A percentile compares a stretch with the other conserved stretches of the same genome.
Evolutionary conservation across 1,284 basidiomycete genomes (phyloP).

Genomic region (Leucoagaricus sp.): DNA sequence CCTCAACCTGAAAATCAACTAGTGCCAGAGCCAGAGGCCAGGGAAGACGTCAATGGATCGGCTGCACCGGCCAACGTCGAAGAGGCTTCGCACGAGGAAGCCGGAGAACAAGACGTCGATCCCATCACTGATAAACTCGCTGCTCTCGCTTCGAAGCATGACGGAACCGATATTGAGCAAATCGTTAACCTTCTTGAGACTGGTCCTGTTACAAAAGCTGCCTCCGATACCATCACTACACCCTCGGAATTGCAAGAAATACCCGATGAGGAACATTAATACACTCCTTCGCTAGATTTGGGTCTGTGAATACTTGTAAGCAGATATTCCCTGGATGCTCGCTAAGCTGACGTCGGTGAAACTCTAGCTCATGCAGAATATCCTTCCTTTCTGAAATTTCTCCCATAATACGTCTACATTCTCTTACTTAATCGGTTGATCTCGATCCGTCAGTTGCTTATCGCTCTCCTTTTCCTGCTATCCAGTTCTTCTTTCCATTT

Average conservation of each 20-base stretch:
- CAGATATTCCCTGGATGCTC: no score
- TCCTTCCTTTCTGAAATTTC: not conserved
- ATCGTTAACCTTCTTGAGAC: constrained; percentile 67
- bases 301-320: not conserved
- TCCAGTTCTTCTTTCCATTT: not conserved
- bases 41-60: not conserved
- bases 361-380: not conserved
- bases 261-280: constrained; percentile 39
- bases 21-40: constrained; percentile 4
- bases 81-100: constrained; percentile 13
- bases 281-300: not conserved
- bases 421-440: not conserved
- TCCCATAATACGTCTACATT: not conserved
- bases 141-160: constrained; percentile 20
- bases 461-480: not conserved
- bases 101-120: constrained; percentile 22
- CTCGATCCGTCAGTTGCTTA: not conserved
- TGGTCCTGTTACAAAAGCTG: constrained; percentile 37
- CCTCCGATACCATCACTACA: constrained; percentile 44
- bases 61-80: not conserved
- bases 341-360: no score
- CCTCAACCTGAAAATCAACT: constrained; percentile 6
- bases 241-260: constrained; percentile 52
- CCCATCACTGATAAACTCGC: constrained; percentile 19
- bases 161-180: constrained; percentile 52